A percentile compares a stretch with the other conserved stretches of the same genome.
phyloP scores from a whole-genome alignment of 148 eudicot genomes.

The Rhododendron vialii region DNA sequence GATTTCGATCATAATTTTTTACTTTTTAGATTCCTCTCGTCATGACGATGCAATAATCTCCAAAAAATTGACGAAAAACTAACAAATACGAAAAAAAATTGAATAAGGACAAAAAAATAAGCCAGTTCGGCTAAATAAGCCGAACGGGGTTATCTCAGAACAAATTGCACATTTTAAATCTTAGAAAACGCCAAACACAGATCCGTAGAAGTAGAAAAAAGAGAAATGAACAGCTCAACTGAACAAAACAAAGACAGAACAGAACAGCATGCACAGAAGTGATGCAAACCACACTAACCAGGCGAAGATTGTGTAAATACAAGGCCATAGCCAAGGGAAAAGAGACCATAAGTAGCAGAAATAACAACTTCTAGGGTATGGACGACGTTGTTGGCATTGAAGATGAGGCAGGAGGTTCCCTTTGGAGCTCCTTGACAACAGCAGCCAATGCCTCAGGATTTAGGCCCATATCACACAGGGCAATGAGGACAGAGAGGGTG shows the following conservation, averaged over 20 bases:
- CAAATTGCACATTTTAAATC: background rate
- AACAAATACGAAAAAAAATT: too few relatives aligned
- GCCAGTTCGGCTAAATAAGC: too few relatives aligned
- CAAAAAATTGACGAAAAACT: too few relatives aligned
- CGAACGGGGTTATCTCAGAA: background rate
- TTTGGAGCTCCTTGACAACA: slow-evolving; percentile 66
- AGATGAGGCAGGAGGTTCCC: slow-evolving; percentile 37
- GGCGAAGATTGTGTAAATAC: background rate
- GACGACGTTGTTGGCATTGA: slow-evolving; percentile 20
- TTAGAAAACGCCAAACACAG: background rate
- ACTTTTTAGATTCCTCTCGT: too few relatives aligned
- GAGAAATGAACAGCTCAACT: background rate
- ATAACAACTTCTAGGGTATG: slow-evolving; percentile 14
- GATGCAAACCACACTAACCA: background rate
- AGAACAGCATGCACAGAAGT: background rate
- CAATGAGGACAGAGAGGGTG: slow-evolving; percentile 65
- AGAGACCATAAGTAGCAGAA: background rate
- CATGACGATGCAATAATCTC: too few relatives aligned
- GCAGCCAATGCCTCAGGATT: slow-evolving; percentile 80
- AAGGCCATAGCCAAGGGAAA: background rate
- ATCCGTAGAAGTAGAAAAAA: background rate
- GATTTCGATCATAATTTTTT: too few relatives aligned
- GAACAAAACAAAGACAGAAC: background rate
- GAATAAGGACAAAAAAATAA: too few relatives aligned
- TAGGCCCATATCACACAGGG: slow-evolving; percentile 69